Evolutionary conservation across 768 basidiomycete species (phyloP), one percentile per base, ranked within the genome.

Genomic region (Pleurotus salmoneostramineus): DNA sequence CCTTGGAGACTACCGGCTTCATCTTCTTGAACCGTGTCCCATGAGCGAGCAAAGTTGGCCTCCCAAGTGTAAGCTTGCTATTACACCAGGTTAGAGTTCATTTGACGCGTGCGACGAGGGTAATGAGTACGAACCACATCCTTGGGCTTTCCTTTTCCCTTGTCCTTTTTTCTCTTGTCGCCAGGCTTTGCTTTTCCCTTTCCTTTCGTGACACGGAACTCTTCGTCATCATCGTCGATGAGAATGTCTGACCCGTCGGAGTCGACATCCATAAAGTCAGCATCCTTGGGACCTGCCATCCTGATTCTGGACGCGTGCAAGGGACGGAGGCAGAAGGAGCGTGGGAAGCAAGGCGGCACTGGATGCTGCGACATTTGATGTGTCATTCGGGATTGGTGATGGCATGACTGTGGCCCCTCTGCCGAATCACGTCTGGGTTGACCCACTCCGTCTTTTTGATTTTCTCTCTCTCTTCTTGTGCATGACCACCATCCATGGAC

Each of bases 21-120:
- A 69, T 98, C 97, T 70, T 98, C 96, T 68, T 95, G 92, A 0
- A 98, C 94, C 0, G 89, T 91, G 64, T 98, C 97, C 97, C 97
- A 99, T 48, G 93, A 91, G 40, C 95, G 87, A 35, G 90, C 86
- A 68, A 95, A 98, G 3, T 89, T 88, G 1, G 93, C 96, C 68
- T 98, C 96, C 96, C 96, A 99, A 33, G 94, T 91, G 63, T 96
- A 95, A 3, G 87, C 82, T 83, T 88, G 85, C 88, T 90, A 45
- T 58, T 14, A 47, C 58, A 36, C 33, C 17, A 58, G 55, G 51
- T 56, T n/a, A 11, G 34, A 60, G 69, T 58, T 64, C 74, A 75
- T 37, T 68, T 70, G 21, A 57, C 33, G 2, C 12, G 32, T 12
- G 8, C 46, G 31, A 17, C 34, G 15, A 27, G 8, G 14, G 42